phyloP scores from a whole-genome alignment of 768 basidiomycete genomes.

The Podaxis carcinomalis region DNA sequence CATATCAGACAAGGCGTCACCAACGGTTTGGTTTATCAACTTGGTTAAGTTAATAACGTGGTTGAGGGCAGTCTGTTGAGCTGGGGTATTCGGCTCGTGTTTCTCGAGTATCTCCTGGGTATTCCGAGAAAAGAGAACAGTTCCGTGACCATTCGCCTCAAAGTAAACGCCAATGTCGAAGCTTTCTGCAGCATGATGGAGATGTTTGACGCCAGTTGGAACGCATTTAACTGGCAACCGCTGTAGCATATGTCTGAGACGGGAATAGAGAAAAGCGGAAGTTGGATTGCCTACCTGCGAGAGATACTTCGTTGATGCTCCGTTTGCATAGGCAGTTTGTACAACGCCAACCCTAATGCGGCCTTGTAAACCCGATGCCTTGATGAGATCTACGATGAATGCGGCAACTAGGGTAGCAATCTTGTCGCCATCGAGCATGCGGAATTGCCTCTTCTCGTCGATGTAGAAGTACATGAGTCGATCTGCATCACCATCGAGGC shows the following conservation, averaged over 20 bases:
- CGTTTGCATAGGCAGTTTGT: slow-evolving; percentile 98
- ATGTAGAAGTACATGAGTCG: slow-evolving; percentile 94
- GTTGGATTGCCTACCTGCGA: slow-evolving; percentile 49
- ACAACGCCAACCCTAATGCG: slow-evolving; percentile 88
- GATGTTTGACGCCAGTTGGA: slow-evolving; percentile 94
- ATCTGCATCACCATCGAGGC: slow-evolving; percentile 97
- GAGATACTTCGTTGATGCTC: slow-evolving; percentile 92
- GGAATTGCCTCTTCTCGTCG: slow-evolving; percentile 73
- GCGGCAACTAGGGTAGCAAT: slow-evolving; percentile 91
- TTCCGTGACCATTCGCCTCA: slow-evolving; percentile 98
- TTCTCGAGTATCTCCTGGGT: slow-evolving; percentile 58
- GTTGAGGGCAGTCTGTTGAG: slow-evolving; percentile 74
- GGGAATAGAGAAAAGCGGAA: background rate
- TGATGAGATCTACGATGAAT: slow-evolving; percentile 88
- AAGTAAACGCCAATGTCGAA: slow-evolving; percentile 98
- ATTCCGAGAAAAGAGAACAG: slow-evolving; percentile 84
- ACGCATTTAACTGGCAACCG: slow-evolving; percentile 93
- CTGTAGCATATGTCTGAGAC: slow-evolving; percentile 33
- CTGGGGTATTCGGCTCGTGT: slow-evolving; percentile 74
- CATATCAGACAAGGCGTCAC: slow-evolving; percentile 95
- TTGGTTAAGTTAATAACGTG: slow-evolving; percentile 75
- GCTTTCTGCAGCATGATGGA: slow-evolving; percentile 94
- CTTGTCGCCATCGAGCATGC: slow-evolving; percentile 97
- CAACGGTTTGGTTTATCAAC: slow-evolving; percentile 97
- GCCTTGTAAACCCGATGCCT: slow-evolving; percentile 74